phyloP scores from a whole-genome alignment of 2,329 filamentous ascomycete species.

The Aspergillus aculeatus region DNA sequence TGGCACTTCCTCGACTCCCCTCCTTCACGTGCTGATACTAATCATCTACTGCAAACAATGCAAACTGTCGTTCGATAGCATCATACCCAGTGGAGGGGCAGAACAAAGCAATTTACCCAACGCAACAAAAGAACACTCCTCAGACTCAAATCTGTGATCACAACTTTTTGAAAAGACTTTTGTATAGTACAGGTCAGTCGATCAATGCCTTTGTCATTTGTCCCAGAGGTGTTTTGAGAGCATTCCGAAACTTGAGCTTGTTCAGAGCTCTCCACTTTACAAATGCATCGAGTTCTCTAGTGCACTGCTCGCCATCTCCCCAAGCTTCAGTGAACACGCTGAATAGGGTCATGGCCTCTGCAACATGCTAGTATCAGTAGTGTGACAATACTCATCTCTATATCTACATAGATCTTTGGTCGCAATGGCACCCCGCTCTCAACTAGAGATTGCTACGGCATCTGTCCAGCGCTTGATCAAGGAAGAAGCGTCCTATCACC shows the following conservation, averaged over 20 bases:
- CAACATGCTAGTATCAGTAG: not conserved
- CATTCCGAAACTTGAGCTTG: not conserved
- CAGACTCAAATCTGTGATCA: not conserved
- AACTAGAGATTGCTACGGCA: constrained; percentile 79
- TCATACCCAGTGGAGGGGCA: not conserved
- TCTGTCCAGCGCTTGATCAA: constrained; percentile 82
- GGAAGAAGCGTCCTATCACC: constrained; percentile 87
- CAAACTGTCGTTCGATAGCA: not conserved
- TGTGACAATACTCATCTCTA: not conserved
- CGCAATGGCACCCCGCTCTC: constrained; percentile 73
- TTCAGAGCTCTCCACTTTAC: not conserved
- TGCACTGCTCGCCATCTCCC: not conserved
- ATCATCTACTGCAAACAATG: too few species aligned
- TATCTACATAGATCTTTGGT: not conserved
- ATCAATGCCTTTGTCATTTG: not conserved
- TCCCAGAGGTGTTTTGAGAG: not conserved
- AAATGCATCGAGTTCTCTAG: not conserved
- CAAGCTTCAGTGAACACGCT: not conserved
- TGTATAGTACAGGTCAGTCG: not conserved
- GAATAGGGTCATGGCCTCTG: not conserved
- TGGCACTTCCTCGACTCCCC: not conserved
- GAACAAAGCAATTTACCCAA: not conserved
- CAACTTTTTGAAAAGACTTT: not conserved
- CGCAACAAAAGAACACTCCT: not conserved
- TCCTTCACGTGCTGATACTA: not conserved